These are phyloP conservation scores for Clitopilus hobsonii DNA, from an alignment of 768 basidiomycete genomes.

Conservation along the genomic window DNA sequence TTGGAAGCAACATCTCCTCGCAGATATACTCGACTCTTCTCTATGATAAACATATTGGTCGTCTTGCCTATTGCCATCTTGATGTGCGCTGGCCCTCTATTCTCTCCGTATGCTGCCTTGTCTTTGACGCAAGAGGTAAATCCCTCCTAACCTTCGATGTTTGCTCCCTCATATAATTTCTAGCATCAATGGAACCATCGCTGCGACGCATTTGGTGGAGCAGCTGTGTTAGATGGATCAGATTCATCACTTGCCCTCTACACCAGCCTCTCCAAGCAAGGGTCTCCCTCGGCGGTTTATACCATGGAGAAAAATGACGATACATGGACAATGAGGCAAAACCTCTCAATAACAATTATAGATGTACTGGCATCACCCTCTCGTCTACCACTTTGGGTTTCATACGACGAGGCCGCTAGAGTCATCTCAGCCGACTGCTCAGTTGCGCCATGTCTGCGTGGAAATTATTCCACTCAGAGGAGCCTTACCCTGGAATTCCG, in stretches of 20 bases:
- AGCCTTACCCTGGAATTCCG: background rate
- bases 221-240: slow-evolving; percentile 7
- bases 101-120: slow-evolving; percentile 11
- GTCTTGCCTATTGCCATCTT: slow-evolving; percentile 8
- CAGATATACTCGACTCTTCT: background rate
- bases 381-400: too few relatives aligned
- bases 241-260: background rate
- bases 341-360: too few relatives aligned
- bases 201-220: slow-evolving; percentile 7
- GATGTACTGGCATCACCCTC: too few relatives aligned
- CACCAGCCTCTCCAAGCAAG: background rate
- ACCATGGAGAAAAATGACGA: background rate
- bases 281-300: background rate
- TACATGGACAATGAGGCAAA: background rate
- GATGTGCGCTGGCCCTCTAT: slow-evolving; percentile 11
- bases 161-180: too few relatives aligned
- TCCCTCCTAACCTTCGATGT: background rate
- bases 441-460: background rate
- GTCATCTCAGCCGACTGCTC: too few relatives aligned
- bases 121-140: slow-evolving; percentile 9
- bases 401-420: too few relatives aligned
- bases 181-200: slow-evolving; percentile 9
- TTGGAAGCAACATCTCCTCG: too few relatives aligned
- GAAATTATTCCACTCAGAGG: background rate
- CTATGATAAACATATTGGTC: background rate